These are phyloP conservation scores for Geoglossum glabrum DNA, from an alignment of 495 filamentous ascomycete species.

Conservation along the genomic window DNA sequence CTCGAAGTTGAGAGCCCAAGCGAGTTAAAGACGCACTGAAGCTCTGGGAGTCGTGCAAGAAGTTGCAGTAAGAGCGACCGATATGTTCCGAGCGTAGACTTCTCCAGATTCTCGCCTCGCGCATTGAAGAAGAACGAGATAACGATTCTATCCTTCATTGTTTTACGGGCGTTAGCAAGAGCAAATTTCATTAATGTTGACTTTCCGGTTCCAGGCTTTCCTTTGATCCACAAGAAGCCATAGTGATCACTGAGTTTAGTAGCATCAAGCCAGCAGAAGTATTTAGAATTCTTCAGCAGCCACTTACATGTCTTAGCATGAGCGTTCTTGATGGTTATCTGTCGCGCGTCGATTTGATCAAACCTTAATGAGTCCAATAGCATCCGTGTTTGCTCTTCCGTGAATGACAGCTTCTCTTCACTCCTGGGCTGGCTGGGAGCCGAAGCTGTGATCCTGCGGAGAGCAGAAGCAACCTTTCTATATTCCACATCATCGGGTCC, in stretches of 20 bases:
- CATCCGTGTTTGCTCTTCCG: constrained; percentile 5
- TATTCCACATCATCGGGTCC: constrained; percentile 16
- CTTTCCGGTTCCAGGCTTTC: constrained; percentile 35
- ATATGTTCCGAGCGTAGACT: constrained; percentile 32
- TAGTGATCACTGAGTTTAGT: constrained; percentile 19
- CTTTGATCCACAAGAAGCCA: constrained; percentile 37
- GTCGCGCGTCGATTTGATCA: constrained; percentile 21
- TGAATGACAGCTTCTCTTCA: neutral
- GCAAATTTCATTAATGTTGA: constrained; percentile 32
- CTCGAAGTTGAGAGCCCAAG: neutral
- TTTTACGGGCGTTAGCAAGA: constrained; percentile 11
- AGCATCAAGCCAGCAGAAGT: constrained; percentile 26
- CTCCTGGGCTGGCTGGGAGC: neutral
- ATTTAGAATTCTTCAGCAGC: constrained; percentile 24
- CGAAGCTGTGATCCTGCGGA: constrained; percentile 4
- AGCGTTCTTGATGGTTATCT: constrained; percentile 18
- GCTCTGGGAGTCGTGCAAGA: constrained; percentile 12
- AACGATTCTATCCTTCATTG: constrained; percentile 8
- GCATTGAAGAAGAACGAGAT: constrained; percentile 34
- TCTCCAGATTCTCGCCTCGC: constrained; percentile 27
- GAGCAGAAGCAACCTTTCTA: constrained; percentile 13
- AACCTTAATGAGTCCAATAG: constrained; percentile 20
- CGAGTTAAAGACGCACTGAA: constrained; percentile 10
- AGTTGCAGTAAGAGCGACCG: constrained; percentile 26
- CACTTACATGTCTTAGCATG: constrained; percentile 28